phyloP scores from a whole-genome alignment of 371 early-diverging fungal genomes.

The Haplosporangium sp. region DNA sequence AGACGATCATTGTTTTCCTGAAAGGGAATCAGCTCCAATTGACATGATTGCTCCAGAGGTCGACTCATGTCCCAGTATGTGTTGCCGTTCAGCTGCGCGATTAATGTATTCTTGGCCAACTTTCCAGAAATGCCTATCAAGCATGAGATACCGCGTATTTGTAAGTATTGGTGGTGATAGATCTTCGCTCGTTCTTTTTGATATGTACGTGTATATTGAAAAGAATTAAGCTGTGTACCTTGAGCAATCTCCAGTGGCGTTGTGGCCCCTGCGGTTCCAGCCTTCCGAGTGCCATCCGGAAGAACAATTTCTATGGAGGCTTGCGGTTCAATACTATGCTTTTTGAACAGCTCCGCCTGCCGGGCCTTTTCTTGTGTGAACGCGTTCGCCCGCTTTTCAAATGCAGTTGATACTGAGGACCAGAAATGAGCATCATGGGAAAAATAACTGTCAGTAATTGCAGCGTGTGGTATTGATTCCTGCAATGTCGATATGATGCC shows the following conservation, averaged over 20 bases:
- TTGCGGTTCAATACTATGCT: not conserved
- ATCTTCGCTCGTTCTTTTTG: slow-evolving; percentile 73
- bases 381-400: slow-evolving; percentile 36
- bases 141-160: not conserved
- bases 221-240: slow-evolving; percentile 18
- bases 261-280: slow-evolving; percentile 92
- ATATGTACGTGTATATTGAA: too few relatives aligned
- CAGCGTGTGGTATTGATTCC: too few relatives aligned
- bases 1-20: slow-evolving; percentile 75
- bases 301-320: slow-evolving; percentile 88
- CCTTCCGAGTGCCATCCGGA: slow-evolving; percentile 85
- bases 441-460: too few relatives aligned
- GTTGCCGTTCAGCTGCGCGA: slow-evolving; percentile 81
- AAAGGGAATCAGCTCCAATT: slow-evolving; percentile 90
- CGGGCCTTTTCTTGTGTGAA: slow-evolving; percentile 39
- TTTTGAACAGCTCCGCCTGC: slow-evolving; percentile 17
- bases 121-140: slow-evolving; percentile 56
- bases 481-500: too few relatives aligned
- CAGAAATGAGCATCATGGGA: not conserved
- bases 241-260: slow-evolving; percentile 94
- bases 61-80: slow-evolving; percentile 92
- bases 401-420: slow-evolving; percentile 29
- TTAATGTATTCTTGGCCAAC: slow-evolving; percentile 72
- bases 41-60: slow-evolving; percentile 85
- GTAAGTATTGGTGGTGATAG: slow-evolving; percentile 47